Base-by-base conservation (phyloP, 2,329 filamentous ascomycete genomes). In the Leptographium radiaticola region DNA sequence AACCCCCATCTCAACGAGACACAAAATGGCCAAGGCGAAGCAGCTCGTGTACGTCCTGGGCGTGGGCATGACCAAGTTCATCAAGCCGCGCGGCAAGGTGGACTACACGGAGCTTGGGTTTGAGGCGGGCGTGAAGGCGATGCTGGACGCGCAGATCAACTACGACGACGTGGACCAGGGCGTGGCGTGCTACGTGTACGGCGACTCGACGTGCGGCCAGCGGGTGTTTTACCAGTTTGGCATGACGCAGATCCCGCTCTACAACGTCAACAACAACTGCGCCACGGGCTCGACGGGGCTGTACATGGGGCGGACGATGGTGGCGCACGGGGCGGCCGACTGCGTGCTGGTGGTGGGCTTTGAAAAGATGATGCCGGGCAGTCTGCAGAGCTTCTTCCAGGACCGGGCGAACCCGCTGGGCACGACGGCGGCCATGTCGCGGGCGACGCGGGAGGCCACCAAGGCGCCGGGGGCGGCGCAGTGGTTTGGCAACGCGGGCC, bases 191-290 rank as follows among this genome's bases (percentile, higher is more conserved):
- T 97, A 95, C 75, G 95, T 89, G 77, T 96, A 95, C 68, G 91
- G 91, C 65, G 91, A 97, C 74, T 89, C 83, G 59, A 95, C 91
- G 54, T 93, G 87, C 70, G 91, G 91, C 49, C 91, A 97, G 75
- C 85, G 91, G 60, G 90, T 97, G 65, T 96, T 97, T 72, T 97
- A 97, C 73, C 91, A 97, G 72, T 96, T 97, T 69, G 93, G 91
- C 73, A 90, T 97, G 84, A 96, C 90, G 45, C 78, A 86, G 65
- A 96, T 97, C 62, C 91, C 91, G 64, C 89, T 97, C 67, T 90
- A 94, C 76, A 97, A 97, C 65, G 89, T 95, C 65, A 97, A 96
- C 79, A 97, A 97, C 77, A 96, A 96, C 75, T 97, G 91, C 76
- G 88, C 87, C 5, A 97, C 91, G 0, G 93, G 91, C n/a, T 89